Evolutionary conservation across 1,284 basidiomycete genomes (phyloP), one percentile per base, ranked within the genome.

Genomic region (Malassezia obtusa): DNA sequence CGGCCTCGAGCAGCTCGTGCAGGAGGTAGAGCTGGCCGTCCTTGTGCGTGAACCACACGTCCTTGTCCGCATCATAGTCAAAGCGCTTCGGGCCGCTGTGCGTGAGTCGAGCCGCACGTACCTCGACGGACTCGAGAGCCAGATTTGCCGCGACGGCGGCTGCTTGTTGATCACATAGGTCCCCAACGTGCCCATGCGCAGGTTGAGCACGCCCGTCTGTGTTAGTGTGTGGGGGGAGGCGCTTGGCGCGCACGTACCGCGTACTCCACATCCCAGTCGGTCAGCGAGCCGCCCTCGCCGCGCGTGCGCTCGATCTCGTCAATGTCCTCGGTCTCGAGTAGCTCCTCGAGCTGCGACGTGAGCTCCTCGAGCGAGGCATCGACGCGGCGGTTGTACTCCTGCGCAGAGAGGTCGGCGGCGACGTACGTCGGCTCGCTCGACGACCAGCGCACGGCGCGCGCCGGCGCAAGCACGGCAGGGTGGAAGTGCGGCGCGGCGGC

Each of bases 161-260:
- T 98, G 92, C 79, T 98, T 98, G 78, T 98, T 98, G 77, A 98
- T 87, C 36, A 96, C 92, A 77, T 95, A 98, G n/a, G 88, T 96
- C 17, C 91, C 91, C 58, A 85, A 79, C 8, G 81, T 78, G 31
- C 86, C 89, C 17, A 95, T 79, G 43, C 80, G 79, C 46, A 96
- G 81, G 2, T 89, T 98, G 54, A 98, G 77, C 28, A 98, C 92
- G 22, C 92, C 92, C 62, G 83, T 82, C 86, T 88, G 71, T 37
- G 36, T 39, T 26, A 41, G 45, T 15, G 30, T 11, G 10, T 3
- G 4, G 6, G 1, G 22, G 38, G 22, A 22, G 30, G 30, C 30
- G 11, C 30, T 4, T 31, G 4, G n/a, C n/a, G n/a, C n/a, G 21
- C 25, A 80, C 89, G 72, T 75, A 95, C 92, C 68, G 84, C 84